A percentile compares a stretch with the other conserved stretches of the same genome.
Evolutionary conservation across 768 basidiomycete species (phyloP).

Genomic region (Chalciporus pseudorubinellus): DNA sequence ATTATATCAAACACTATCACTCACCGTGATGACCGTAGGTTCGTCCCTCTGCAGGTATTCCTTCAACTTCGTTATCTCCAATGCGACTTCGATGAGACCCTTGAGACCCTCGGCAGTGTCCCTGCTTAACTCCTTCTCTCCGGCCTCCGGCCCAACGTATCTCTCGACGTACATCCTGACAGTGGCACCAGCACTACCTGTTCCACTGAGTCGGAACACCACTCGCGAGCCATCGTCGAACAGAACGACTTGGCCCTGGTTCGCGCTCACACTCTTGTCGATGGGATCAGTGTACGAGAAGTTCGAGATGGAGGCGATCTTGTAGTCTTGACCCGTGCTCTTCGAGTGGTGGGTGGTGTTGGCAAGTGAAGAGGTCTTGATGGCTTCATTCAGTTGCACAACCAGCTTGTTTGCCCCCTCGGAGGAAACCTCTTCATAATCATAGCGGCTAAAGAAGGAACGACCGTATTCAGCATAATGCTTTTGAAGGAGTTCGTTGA

Average conservation of each 20-base stretch:
- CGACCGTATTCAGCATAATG: constrained; percentile 95
- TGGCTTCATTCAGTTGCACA: constrained; percentile 66
- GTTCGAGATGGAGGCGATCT: constrained; percentile 72
- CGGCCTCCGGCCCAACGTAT: constrained; percentile 71
- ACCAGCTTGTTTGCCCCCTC: constrained; percentile 88
- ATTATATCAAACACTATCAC: constrained; percentile 19
- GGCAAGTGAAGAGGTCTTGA: constrained; percentile 65
- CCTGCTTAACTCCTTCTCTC: constrained; percentile 65
- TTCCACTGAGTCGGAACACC: constrained; percentile 94
- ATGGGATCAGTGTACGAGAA: constrained; percentile 99
- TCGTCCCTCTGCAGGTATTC: constrained; percentile 82
- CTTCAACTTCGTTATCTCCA: constrained; percentile 80
- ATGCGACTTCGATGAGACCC: constrained; percentile 93
- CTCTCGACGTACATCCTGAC: constrained; percentile 96
- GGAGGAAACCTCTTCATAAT: constrained; percentile 96
- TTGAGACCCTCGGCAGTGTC: constrained; percentile 87
- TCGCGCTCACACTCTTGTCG: constrained; percentile 87
- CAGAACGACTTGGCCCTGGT: constrained; percentile 92
- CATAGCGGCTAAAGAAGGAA: constrained; percentile 98
- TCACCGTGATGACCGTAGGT: constrained; percentile 95
- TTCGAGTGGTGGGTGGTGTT: constrained; percentile 65
- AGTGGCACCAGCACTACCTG: constrained; percentile 94
- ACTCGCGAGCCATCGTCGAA: constrained; percentile 93
- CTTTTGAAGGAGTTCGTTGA: constrained; percentile 84
- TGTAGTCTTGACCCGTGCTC: constrained; percentile 69